Percentiles rank a stretch among this genome's conserved stretches.
Evolutionary conservation across 2,329 filamentous ascomycete genomes (phyloP).

Genomic region (Endocalyx cinctus): DNA sequence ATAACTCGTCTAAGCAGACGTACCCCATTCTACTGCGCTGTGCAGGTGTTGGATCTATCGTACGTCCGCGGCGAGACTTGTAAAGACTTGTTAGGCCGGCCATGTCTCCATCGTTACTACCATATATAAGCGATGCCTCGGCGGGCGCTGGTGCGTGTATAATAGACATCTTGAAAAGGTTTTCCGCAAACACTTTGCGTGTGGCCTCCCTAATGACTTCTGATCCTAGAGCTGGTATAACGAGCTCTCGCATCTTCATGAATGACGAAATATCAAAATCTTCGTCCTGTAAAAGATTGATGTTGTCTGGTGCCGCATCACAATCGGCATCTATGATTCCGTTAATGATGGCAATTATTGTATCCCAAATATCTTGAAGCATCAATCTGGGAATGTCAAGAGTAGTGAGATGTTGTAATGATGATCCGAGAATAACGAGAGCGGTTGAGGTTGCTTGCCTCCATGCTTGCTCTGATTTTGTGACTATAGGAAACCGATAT

Average conservation of each 20-base stretch:
- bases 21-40: slow-evolving; percentile 71
- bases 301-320: slow-evolving; percentile 36
- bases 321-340: slow-evolving; percentile 67
- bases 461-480: slow-evolving; percentile 72
- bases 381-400: slow-evolving; percentile 40
- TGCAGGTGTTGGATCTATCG: slow-evolving; percentile 61
- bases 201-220: slow-evolving; percentile 60
- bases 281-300: slow-evolving; percentile 63
- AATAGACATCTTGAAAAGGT: slow-evolving; percentile 76
- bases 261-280: slow-evolving; percentile 77
- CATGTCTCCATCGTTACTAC: slow-evolving; percentile 29
- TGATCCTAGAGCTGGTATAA: slow-evolving; percentile 69
- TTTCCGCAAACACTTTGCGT: slow-evolving; percentile 65
- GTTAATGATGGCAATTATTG: slow-evolving; percentile 59
- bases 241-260: slow-evolving; percentile 60
- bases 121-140: slow-evolving; percentile 56
- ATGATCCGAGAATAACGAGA: slow-evolving; percentile 62
- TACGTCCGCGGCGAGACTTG: slow-evolving; percentile 64
- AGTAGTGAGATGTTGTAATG: slow-evolving; percentile 56
- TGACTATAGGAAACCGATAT: slow-evolving; percentile 70
- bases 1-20: slow-evolving; percentile 74
- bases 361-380: slow-evolving; percentile 63
- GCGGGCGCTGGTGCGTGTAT: slow-evolving; percentile 60
- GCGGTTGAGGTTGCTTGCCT: slow-evolving; percentile 69
- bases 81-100: slow-evolving; percentile 56